A percentile compares a stretch with the other conserved stretches of the same genome.
Evolutionary conservation across 1,284 basidiomycete species (phyloP).

Genomic region (Trichosporon sp.): DNA sequence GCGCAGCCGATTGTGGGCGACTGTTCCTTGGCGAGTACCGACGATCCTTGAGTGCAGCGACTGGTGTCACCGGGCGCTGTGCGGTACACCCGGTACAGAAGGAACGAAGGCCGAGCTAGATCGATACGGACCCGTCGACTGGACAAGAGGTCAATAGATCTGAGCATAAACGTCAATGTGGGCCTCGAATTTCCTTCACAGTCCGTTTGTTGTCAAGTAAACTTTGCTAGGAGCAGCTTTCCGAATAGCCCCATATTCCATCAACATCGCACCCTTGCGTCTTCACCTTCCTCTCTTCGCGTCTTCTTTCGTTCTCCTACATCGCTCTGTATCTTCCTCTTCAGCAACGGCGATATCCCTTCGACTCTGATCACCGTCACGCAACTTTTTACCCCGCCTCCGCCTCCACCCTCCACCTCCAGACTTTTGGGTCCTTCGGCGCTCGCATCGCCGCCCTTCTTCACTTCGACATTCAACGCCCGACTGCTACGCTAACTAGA

Average conservation of each 20-base stretch:
- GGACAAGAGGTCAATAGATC: background rate
- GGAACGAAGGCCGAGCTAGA: too few relatives aligned
- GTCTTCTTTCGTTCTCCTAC: background rate
- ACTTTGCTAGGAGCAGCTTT: background rate
- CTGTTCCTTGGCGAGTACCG: background rate
- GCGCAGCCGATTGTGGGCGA: background rate
- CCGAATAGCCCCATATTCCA: background rate
- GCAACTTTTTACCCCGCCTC: background rate
- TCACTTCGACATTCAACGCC: background rate
- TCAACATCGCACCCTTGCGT: background rate
- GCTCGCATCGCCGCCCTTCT: background rate
- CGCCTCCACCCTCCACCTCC: background rate
- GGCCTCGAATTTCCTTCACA: background rate
- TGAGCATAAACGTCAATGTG: background rate
- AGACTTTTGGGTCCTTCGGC: background rate
- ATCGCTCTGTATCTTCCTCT: background rate
- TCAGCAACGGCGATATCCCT: background rate
- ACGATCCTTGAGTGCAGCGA: background rate
- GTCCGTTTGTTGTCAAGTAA: background rate
- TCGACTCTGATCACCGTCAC: background rate
- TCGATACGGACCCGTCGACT: too few relatives aligned
- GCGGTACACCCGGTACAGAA: background rate
- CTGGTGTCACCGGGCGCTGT: background rate
- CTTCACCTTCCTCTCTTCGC: background rate
- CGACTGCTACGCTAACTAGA: background rate